Base-by-base conservation (phyloP, 2,329 filamentous ascomycete genomes). In the Clathrospora elynae region DNA sequence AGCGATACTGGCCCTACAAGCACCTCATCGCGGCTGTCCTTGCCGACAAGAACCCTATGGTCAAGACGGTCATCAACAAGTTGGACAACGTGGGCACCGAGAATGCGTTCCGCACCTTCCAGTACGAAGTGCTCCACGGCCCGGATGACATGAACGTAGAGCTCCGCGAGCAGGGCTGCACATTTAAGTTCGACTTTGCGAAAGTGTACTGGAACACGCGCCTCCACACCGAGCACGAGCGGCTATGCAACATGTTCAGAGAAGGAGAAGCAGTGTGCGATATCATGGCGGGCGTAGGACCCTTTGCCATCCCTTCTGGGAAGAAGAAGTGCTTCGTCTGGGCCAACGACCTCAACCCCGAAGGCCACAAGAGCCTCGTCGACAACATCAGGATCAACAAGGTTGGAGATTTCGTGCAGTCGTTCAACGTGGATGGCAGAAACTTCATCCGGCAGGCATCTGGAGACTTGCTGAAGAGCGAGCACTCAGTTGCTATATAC, bases 141-240 rank as follows among this genome's bases (percentile, higher is more conserved):
- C 80, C 83, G 1, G 83, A 90, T 58, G 85, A 97, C 62, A 76
- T 96, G 70, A 84, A 91, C 38, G 93, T 99, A 40, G 82, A 88
- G 51, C 80, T 93, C 37, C 83, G 81, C 53, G 90, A 96, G 72
- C 86, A 88, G 59, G 82, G 84, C 48, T 97, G 93, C 73, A 75
- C 79, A n/a, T 99, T 96, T 74, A 78, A 79, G 42, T 97, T 99
- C 70, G 88, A 99, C 75, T 99, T 95, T 70, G 83, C 87, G 50
- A 95, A 95, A 59, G 93, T 99, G 3, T 99, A 99, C 77, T 99
- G 92, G 92, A 99, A 99, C 73, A 90, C 85, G 62, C 85, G 92
- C 56, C 81, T 99, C 10, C 86, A 95, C 61, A 88, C 84, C 1
- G 93, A 99, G 71, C 93, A 99, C 71, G 83, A 86, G 53, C 80